Evolutionary conservation across 169 alveolate genomes (phyloP), one percentile per base, ranked within the genome.

Genomic region (Eimeria maxima): DNA sequence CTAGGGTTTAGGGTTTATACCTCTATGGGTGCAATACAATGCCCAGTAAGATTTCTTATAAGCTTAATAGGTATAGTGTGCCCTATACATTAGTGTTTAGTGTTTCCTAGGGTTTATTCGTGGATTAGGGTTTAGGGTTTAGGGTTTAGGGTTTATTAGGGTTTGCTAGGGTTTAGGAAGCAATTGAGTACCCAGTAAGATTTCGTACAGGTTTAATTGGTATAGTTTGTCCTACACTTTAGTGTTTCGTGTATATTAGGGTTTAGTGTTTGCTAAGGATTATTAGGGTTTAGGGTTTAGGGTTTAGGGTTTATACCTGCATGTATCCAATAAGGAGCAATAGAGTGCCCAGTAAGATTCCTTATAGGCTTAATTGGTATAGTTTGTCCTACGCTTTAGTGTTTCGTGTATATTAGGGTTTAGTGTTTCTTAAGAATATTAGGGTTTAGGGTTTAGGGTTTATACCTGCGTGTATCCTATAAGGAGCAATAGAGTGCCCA

Each of bases 401-500:
- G 27, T 65, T 50, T 14, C 33, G 18, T 16, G 29, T 78, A 73
- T 45, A 78, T 65, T 65, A 65, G 74, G 74, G 74, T 65, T 65
- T 65, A 65, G 0, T 16, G 2, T 65, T 65, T 16, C 22, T 8
- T n/a, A 73, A 55, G 84, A 55, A 5, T 73, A 5, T 73, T 73
- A 73, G 84, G 86, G 86, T 74, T 74, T 74, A 74, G 86, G 86
- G 86, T 74, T 74, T 74, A 65, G 74, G 57, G 45, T 47, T 45
- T 80, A 27, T 80, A 27, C 99, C 99, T 5, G 99, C 99, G 97
- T 99, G 99, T 89, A 99, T 99, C 81, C 98, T 99, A 97, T 99
- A 99, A 91, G 98, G 99, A n/a, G 98, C 99, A 38, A 99, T 99
- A 45, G 99, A 98, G 97, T 99, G 99, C 27, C 99, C 99, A 89